A percentile compares a stretch with the other conserved stretches of the same genome.
Conservation (phyloP, 2,329 filamentous ascomycete species). For the Microcyclosporella mali region DNA sequence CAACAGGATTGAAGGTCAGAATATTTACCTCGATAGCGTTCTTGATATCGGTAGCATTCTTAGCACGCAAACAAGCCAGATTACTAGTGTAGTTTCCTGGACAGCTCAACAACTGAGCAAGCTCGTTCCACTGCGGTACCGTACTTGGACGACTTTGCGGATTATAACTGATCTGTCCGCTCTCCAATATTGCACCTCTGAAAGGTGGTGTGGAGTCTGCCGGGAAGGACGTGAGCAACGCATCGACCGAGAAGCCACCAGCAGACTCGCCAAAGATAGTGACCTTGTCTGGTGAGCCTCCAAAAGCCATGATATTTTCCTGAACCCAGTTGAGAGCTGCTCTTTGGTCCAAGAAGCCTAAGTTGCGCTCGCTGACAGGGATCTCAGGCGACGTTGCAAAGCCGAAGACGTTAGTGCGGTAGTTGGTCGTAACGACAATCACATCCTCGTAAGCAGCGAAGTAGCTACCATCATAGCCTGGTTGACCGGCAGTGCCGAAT, state of each 20-base stretch:
- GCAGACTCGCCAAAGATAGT: slow-evolving; percentile 34
- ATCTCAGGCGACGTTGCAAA: slow-evolving; percentile 36
- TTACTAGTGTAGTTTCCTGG: slow-evolving; percentile 22
- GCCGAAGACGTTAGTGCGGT: slow-evolving; percentile 36
- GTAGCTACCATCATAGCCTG: slow-evolving; percentile 28
- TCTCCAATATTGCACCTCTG: slow-evolving; percentile 31
- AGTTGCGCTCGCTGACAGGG: slow-evolving; percentile 28
- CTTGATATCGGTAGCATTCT: slow-evolving; percentile 28
- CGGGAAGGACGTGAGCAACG: slow-evolving; percentile 28
- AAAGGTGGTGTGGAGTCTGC: slow-evolving; percentile 27
- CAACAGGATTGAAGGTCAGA: slow-evolving; percentile 28
- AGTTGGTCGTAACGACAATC: slow-evolving; percentile 32
- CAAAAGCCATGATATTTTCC: slow-evolving; percentile 33
- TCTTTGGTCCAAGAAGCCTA: slow-evolving; percentile 36
- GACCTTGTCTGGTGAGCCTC: slow-evolving; percentile 34
- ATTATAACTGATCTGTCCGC: slow-evolving; percentile 28
- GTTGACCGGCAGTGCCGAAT: slow-evolving; percentile 29
- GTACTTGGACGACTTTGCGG: slow-evolving; percentile 11
- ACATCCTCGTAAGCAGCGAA: slow-evolving; percentile 33
- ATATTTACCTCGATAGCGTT: slow-evolving; percentile 26
- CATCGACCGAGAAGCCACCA: slow-evolving; percentile 29
- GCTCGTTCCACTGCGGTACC: slow-evolving; percentile 21
- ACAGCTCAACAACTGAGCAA: slow-evolving; percentile 25
- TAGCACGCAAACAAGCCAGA: slow-evolving; percentile 28
- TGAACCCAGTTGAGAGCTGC: slow-evolving; percentile 35